A percentile compares a stretch with the other conserved stretches of the same genome.
These are phyloP conservation scores for Suillus americanus DNA, from an alignment of 768 basidiomycete species.

Conservation along the genomic window DNA sequence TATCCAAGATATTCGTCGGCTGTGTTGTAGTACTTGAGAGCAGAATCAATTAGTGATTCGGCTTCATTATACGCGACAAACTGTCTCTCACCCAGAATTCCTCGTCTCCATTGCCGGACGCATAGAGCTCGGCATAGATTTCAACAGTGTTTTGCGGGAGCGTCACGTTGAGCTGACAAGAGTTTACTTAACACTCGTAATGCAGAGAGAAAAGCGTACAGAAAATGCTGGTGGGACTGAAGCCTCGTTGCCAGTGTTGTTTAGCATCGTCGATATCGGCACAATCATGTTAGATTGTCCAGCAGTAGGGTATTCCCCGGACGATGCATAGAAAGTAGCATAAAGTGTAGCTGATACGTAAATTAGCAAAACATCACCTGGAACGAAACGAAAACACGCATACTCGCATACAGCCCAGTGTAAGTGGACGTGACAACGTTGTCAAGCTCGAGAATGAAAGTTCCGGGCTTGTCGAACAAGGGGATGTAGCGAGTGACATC, in stretches of 20 bases:
- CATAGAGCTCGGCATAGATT: conserved; percentile 69
- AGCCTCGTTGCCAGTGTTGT: conserved; percentile 67
- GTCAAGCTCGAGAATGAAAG: conserved; percentile 72
- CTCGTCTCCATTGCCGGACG: conserved; percentile 63
- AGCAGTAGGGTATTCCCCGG: conserved; percentile 53
- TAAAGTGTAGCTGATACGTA: conserved; percentile 54
- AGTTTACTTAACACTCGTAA: neutral
- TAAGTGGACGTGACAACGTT: conserved; percentile 59
- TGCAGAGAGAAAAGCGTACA: conserved; percentile 34
- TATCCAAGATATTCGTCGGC: conserved; percentile 56
- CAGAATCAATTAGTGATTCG: conserved; percentile 5
- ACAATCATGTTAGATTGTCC: conserved; percentile 63
- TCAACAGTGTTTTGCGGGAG: conserved; percentile 68
- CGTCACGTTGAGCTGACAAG: conserved; percentile 58
- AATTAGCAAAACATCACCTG: conserved; percentile 5
- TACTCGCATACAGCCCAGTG: conserved; percentile 72
- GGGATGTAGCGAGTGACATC: conserved; percentile 74
- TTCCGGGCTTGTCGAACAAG: conserved; percentile 65
- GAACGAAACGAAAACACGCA: conserved; percentile 15
- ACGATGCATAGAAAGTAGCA: conserved; percentile 72
- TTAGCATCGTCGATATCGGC: conserved; percentile 64
- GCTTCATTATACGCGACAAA: neutral
- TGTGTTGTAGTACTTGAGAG: conserved; percentile 61
- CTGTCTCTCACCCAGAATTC: conserved; percentile 70
- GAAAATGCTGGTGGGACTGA: conserved; percentile 76